Evolutionary conservation across 345 rosid species (phyloP), one percentile per base, ranked within the genome.

Genomic region (Acer campestre): DNA sequence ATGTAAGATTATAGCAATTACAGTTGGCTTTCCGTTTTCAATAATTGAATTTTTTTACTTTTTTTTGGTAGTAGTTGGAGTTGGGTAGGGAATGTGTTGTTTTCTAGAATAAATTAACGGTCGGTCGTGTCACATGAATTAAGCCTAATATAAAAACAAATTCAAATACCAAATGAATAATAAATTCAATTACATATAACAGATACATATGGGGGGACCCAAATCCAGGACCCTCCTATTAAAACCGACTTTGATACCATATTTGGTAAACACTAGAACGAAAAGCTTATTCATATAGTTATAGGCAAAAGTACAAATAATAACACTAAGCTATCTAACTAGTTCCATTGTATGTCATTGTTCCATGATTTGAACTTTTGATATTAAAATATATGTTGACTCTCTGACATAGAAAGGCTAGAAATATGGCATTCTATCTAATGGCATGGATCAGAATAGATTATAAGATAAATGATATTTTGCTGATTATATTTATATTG

Each of bases 41-140:
- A n/a, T 38, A 1, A 22, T 59, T 59, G 27, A 59, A 59, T 22
- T 7, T 27, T 27, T 0, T 31, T 29, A 2, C 3, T 29, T 29
- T 3, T 31, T 31, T 51, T 51, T 49, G n/a, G 1, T 51, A 1
- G 62, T 59, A 59, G 25, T 7, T 59, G 25, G 62, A 10, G 25
- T n/a, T 14, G 3, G 62, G 25, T 23, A 58, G 62, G 62, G 12
- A 25, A 59, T 59, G 49, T 20, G 62, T n/a, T 59, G 27, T 59
- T 59, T 59, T 59, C 27, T 59, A 59, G 25, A 59, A 59, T 59
- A 51, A 51, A 59, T 59, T 59, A 59, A 59, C n/a, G n/a, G n/a
- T n/a, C 0, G 10, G 18, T 20, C 61, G 7, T 58, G 25, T 17
- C 61, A 58, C 6, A 25, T 58, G 23, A 22, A 58, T 2, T 58